A percentile compares a stretch with the other conserved stretches of the same genome.
phyloP scores from a whole-genome alignment of 148 eudicot species.

The Amaranthus cruentus region DNA sequence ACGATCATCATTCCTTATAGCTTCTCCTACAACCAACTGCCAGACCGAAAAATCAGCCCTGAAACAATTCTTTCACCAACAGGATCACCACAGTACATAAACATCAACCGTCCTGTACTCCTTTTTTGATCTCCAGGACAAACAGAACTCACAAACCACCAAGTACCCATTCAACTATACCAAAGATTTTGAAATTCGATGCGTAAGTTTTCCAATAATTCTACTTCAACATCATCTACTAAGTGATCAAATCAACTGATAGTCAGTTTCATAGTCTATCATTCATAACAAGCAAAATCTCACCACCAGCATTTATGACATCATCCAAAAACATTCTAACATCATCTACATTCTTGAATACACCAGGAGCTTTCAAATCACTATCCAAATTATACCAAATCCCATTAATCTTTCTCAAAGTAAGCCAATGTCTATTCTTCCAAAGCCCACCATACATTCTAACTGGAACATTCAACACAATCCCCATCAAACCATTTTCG shows the following conservation, averaged over 20 bases:
- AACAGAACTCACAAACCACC: neutral
- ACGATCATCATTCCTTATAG: neutral
- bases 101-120: neutral
- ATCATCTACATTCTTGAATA: slow-evolving; percentile 47
- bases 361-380: slow-evolving; percentile 58
- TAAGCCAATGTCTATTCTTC: slow-evolving; percentile 81
- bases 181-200: neutral
- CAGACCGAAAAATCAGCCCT: neutral
- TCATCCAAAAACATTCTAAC: slow-evolving; percentile 65
- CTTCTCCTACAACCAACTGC: neutral
- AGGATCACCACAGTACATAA: neutral
- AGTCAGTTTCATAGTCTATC: slow-evolving; percentile 28
- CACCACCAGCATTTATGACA: slow-evolving; percentile 48
- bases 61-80: neutral
- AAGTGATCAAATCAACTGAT: neutral
- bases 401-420: slow-evolving; percentile 56
- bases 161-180: neutral
- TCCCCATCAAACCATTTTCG: slow-evolving; percentile 60
- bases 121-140: neutral
- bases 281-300: slow-evolving; percentile 72
- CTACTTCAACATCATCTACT: slow-evolving; percentile 1
- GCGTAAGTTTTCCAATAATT: slow-evolving; percentile 1
- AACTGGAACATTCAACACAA: slow-evolving; percentile 64
- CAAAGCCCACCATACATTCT: slow-evolving; percentile 63
- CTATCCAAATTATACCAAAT: slow-evolving; percentile 98